Base-by-base conservation (phyloP, 2,329 filamentous ascomycete genomes). In the Cryphonectria nitschkei region DNA sequence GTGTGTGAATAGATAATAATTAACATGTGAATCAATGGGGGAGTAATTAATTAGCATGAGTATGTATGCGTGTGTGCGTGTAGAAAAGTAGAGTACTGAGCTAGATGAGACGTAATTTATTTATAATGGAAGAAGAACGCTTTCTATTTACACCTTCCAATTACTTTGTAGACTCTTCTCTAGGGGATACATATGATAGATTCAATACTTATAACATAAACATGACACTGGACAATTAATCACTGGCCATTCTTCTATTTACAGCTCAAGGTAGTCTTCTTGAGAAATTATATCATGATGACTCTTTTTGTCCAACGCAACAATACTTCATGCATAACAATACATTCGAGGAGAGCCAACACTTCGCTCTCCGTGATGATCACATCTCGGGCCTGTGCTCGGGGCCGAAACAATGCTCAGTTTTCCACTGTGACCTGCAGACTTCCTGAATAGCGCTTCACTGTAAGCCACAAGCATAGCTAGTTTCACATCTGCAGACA, bases 401-500 rank as follows among this genome's bases (percentile, higher is more conserved):
- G 19, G 46, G 2, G 19, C 22, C 19, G 19, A 50, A 2, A 50
- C 43, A 46, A 6, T 6, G 1, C 2, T 50, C 22, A n/a, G 19
- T 22, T 50, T n/a, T 11, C 22, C 22, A 9, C 22, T 9, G n/a
- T 50, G n/a, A n/a, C 46, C 88, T 86, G 75, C 88, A 90, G 3
- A 85, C 85, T 46, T 16, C 71, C 84, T 79, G 7, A 82, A 82
- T 39, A 91, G 76, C 0, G 87, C 84, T 16, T 79, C 68, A 74
- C 90, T 90, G 78, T 91, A 91, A 0, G 87, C 86, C 0, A 78
- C 69, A 14, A 87, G 83, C n/a, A 92, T 88, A 1, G 80, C 80
- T 2, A 75, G 68, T 3, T 88, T 79, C 69, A 81, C 83, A 62
- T 85, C 74, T 0, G 78, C 73, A 0, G 82, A 78, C 56, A 92